Evolutionary conservation across 1,284 basidiomycete genomes (phyloP).

Genomic region (Naganishia sp.): DNA sequence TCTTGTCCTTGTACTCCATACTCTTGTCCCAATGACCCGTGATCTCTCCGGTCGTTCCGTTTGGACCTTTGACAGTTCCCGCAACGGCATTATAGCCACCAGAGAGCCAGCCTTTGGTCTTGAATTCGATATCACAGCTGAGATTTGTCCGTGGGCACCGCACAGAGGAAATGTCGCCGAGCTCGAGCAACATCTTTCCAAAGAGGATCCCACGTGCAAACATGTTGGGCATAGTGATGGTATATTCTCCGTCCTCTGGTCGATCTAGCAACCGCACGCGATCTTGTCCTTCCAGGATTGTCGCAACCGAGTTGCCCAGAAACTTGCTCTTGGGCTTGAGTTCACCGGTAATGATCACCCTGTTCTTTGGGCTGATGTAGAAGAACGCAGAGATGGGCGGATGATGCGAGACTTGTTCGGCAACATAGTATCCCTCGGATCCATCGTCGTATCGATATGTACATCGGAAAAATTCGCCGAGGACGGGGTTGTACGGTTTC

Average conservation of each 20-base stretch:
- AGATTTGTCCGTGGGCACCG: constrained; percentile 76
- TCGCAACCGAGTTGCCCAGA: constrained; percentile 92
- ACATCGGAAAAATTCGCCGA: constrained; percentile 98
- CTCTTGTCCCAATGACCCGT: constrained; percentile 86
- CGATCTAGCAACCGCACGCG: constrained; percentile 75
- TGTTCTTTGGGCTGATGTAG: constrained; percentile 91
- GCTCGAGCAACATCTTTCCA: constrained; percentile 96
- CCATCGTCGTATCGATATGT: constrained; percentile 90
- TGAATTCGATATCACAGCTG: constrained; percentile 88
- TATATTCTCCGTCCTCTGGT: constrained; percentile 72
- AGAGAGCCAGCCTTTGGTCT: constrained; percentile 98
- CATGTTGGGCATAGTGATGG: constrained; percentile 82
- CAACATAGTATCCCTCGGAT: constrained; percentile 91
- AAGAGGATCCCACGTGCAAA: constrained; percentile 96
- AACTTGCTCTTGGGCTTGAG: constrained; percentile 89
- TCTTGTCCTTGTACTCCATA: constrained; percentile 80
- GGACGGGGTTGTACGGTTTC: constrained; percentile 98
- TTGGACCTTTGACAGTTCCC: constrained; percentile 69
- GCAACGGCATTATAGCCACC: constrained; percentile 91
- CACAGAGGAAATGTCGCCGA: constrained; percentile 87
- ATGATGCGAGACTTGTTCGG: constrained; percentile 74
- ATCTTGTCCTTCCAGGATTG: constrained; percentile 95
- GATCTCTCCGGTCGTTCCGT: constrained; percentile 80
- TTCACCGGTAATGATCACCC: constrained; percentile 79
- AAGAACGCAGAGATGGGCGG: constrained; percentile 91